Evolutionary conservation across 1,284 basidiomycete species (phyloP).

Genomic region (Mycosarcoma mackinlayi): DNA sequence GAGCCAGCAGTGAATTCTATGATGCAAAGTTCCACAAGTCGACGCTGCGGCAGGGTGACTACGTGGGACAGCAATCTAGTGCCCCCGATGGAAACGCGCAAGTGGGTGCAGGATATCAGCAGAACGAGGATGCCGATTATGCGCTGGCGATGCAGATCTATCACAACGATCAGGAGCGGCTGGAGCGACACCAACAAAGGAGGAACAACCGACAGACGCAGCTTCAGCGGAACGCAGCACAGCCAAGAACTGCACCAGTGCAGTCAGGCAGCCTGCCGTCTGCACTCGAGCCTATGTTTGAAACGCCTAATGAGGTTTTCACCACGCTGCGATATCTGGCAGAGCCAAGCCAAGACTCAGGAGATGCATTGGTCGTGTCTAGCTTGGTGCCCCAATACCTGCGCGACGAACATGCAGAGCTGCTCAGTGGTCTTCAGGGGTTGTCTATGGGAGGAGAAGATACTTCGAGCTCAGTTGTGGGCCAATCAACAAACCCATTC

Average conservation of each 20-base stretch:
- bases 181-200: constrained; percentile 36
- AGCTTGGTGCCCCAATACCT: constrained; percentile 21
- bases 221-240: constrained; percentile 3
- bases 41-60: constrained; percentile 39
- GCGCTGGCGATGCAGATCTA: constrained; percentile 59
- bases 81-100: constrained; percentile 6
- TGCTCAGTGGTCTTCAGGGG: constrained; percentile 13
- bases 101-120: constrained; percentile 1
- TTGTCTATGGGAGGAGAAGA: constrained; percentile 5
- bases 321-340: constrained; percentile 48
- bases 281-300: constrained; percentile 8
- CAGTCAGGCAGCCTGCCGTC: neutral
- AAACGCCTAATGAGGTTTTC: constrained; percentile 45
- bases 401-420: constrained; percentile 6
- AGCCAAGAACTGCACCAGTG: constrained; percentile 1
- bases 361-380: constrained; percentile 31
- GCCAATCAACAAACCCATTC: constrained; percentile 37
- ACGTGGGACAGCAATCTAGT: constrained; percentile 34
- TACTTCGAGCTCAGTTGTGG: neutral
- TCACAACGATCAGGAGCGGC: constrained; percentile 48
- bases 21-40: constrained; percentile 51
- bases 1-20: constrained; percentile 69
- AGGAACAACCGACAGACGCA: constrained; percentile 21
- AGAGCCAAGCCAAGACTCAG: neutral
- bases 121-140: constrained; percentile 51